Conservation (phyloP, 2,329 filamentous ascomycete genomes). For the Didymella keratinophila region DNA sequence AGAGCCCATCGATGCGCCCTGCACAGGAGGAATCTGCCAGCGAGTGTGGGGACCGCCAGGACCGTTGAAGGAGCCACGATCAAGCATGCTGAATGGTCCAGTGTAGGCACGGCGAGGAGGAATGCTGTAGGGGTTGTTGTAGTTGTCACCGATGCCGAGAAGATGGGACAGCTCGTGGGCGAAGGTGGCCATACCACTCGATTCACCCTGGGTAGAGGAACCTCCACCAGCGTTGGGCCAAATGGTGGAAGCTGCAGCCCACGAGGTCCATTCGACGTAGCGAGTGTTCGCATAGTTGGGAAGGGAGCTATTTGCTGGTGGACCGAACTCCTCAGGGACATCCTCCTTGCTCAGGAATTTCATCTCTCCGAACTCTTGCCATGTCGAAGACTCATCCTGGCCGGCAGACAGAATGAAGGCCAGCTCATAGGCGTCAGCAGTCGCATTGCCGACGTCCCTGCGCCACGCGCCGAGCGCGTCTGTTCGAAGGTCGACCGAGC, state of each 20-base stretch:
- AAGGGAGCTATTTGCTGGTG: slow-evolving; percentile 54
- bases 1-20: slow-evolving; percentile 60
- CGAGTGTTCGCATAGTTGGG: slow-evolving; percentile 60
- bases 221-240: slow-evolving; percentile 64
- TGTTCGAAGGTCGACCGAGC: slow-evolving; percentile 58
- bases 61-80: slow-evolving; percentile 61
- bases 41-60: slow-evolving; percentile 62
- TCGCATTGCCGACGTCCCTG: slow-evolving; percentile 60
- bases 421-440: slow-evolving; percentile 58
- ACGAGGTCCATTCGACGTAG: slow-evolving; percentile 63
- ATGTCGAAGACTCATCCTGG: slow-evolving; percentile 64
- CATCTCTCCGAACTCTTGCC: slow-evolving; percentile 67
- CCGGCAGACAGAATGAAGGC: slow-evolving; percentile 64
- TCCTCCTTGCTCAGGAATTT: slow-evolving; percentile 58
- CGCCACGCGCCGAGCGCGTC: slow-evolving; percentile 61
- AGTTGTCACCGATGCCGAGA: slow-evolving; percentile 63
- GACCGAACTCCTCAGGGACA: slow-evolving; percentile 60
- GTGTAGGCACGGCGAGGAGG: slow-evolving; percentile 59
- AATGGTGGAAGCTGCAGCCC: slow-evolving; percentile 60
- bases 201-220: slow-evolving; percentile 63
- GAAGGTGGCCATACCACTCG: slow-evolving; percentile 62
- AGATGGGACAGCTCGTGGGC: slow-evolving; percentile 63
- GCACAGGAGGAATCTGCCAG: slow-evolving; percentile 61
- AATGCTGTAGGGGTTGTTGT: slow-evolving; percentile 61
- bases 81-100: slow-evolving; percentile 63